phyloP scores from a whole-genome alignment of 2,329 filamentous ascomycete genomes.

The Akanthomyces uredinophilus region DNA sequence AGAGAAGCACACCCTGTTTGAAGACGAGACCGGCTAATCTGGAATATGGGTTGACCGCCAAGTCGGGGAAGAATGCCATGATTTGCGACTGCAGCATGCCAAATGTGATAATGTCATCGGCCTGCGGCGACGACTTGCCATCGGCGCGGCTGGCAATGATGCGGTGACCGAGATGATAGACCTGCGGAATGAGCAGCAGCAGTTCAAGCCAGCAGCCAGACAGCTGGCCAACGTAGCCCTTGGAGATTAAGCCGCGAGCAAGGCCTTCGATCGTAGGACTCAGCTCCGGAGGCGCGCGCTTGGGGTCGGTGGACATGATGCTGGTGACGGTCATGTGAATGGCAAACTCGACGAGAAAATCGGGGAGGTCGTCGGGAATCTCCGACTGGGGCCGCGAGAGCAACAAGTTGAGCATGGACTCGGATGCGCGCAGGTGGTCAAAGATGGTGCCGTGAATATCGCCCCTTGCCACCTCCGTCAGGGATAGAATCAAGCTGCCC shows the following conservation, averaged over 20 bases:
- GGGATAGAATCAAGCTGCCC: constrained; percentile 41
- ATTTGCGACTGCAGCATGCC: constrained; percentile 38
- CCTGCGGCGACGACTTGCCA: constrained; percentile 19
- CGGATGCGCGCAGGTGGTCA: constrained; percentile 40
- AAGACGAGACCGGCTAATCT: constrained; percentile 38
- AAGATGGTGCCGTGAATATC: constrained; percentile 42
- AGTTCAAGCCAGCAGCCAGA: constrained; percentile 37
- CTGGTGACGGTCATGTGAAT: constrained; percentile 42
- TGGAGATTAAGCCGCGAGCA: constrained; percentile 25
- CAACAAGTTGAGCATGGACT: constrained; percentile 35
- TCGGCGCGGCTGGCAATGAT: constrained; percentile 29
- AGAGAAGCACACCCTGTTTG: constrained; percentile 40
- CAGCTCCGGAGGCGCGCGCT: constrained; percentile 26
- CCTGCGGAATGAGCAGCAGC: constrained; percentile 32
- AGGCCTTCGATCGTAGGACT: constrained; percentile 27
- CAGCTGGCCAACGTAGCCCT: constrained; percentile 32
- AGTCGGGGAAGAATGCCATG: constrained; percentile 33
- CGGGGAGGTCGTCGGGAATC: constrained; percentile 33
- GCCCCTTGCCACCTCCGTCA: constrained; percentile 43
- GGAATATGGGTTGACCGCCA: constrained; percentile 31
- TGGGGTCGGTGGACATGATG: constrained; percentile 39
- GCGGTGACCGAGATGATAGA: constrained; percentile 39
- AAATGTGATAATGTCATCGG: constrained; percentile 40
- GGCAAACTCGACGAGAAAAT: constrained; percentile 45
- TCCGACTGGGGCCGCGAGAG: constrained; percentile 28